phyloP scores from a whole-genome alignment of 1,284 basidiomycete genomes.

The Boletellus deceptivus region DNA sequence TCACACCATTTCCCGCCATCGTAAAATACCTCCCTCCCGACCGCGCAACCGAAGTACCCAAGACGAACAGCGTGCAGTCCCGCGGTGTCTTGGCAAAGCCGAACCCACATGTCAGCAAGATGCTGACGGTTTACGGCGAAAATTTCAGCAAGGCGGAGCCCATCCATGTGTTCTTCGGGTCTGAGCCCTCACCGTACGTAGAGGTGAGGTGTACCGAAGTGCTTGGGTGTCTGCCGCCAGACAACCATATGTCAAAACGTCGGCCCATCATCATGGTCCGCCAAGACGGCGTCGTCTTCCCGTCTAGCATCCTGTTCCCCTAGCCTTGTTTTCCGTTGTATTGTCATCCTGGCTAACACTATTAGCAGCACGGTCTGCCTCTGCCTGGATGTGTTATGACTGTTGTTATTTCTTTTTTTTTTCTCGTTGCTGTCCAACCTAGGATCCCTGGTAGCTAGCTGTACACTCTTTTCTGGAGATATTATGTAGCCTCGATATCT shows the following conservation, averaged over 20 bases:
- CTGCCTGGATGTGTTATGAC: conserved; percentile 22
- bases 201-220: conserved; percentile 90
- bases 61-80: conserved; percentile 59
- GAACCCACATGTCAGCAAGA: conserved; percentile 66
- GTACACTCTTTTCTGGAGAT: conserved; percentile 28
- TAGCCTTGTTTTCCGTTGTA: conserved; percentile 35
- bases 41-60: conserved; percentile 71
- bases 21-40: conserved; percentile 86
- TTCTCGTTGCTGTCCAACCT: conserved; percentile 27
- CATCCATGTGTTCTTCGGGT: conserved; percentile 84
- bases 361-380: conserved; percentile 31
- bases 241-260: conserved; percentile 59
- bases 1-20: conserved; percentile 83
- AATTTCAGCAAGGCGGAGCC: conserved; percentile 82
- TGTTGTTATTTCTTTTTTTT: conserved; percentile 13
- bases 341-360: conserved; percentile 25
- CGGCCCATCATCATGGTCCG: conserved; percentile 84
- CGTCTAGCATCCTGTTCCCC: conserved; percentile 83
- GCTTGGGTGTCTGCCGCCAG: conserved; percentile 73
- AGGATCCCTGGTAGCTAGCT: conserved; percentile 34
- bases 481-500: conserved; percentile 32
- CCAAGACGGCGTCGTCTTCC: conserved; percentile 88
- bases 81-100: conserved; percentile 70
- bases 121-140: conserved; percentile 87
- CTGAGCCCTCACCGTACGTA: conserved; percentile 81